A percentile compares a stretch with the other conserved stretches of the same genome.
Conservation (phyloP, 495 filamentous ascomycete species). For the Usnea hakonensis region DNA sequence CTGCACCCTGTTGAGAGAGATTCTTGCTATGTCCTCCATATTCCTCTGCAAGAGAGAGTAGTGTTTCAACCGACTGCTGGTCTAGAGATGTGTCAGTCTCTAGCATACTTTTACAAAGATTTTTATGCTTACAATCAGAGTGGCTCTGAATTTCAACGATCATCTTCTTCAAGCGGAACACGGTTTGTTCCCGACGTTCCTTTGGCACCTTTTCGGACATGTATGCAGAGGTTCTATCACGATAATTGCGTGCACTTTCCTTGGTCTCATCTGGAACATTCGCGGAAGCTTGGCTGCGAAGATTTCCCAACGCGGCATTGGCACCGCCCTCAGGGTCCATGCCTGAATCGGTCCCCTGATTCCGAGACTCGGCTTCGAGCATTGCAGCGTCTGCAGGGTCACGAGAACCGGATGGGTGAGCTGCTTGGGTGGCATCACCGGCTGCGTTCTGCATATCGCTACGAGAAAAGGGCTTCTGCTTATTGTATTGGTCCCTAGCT, state of each 20-base stretch:
- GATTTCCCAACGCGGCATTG: conserved; percentile 39
- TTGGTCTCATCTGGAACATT: conserved; percentile 57
- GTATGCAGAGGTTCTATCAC: conserved; percentile 59
- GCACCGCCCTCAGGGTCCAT: conserved; percentile 49
- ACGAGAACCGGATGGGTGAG: conserved; percentile 42
- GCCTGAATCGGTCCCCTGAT: conserved; percentile 38
- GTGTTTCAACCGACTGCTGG: conserved; percentile 75
- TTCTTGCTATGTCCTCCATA: conserved; percentile 70
- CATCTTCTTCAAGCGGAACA: conserved; percentile 97
- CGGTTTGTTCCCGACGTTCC: conserved; percentile 87
- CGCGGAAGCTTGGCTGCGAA: conserved; percentile 42
- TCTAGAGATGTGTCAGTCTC: conserved; percentile 39
- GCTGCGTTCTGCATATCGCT: conserved; percentile 47
- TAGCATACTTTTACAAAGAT: conserved; percentile 11
- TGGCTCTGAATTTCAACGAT: conserved; percentile 91
- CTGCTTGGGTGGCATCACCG: conserved; percentile 48
- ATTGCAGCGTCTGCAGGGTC: conserved; percentile 43
- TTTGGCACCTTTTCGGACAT: conserved; percentile 75
- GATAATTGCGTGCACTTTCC: conserved; percentile 47
- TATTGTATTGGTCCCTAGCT: conserved; percentile 51
- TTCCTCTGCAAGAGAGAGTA: conserved; percentile 75
- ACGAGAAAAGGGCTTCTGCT: conserved; percentile 50
- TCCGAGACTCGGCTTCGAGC: conserved; percentile 39
- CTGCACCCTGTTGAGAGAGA: conserved; percentile 52
- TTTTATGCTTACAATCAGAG: conserved; percentile 71